Evolutionary conservation across 352 stramenopile genomes (phyloP).

Genomic region (Phytophthora podocarpi): DNA sequence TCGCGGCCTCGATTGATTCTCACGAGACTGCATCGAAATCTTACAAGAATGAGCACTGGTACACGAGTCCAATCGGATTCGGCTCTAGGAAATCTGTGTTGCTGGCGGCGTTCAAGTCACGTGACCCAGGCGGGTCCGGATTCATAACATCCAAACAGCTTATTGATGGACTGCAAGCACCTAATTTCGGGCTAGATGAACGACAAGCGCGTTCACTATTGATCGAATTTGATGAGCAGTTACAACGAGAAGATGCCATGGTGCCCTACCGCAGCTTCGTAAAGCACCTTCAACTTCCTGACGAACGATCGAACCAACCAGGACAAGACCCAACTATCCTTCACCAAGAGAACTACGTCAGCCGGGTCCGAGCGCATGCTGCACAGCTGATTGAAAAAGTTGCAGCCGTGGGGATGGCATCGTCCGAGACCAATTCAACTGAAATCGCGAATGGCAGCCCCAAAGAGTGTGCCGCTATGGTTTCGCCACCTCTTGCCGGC

Average conservation of each 20-base stretch:
- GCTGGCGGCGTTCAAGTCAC: conserved; percentile 45
- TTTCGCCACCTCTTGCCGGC: not conserved
- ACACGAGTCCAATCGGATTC: conserved; percentile 48
- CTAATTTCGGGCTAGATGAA: conserved; percentile 47
- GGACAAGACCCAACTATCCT: conserved; percentile 45
- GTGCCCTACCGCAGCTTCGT: conserved; percentile 58
- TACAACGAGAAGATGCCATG: conserved; percentile 20
- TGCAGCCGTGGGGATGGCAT: not conserved
- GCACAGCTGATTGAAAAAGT: conserved; percentile 37
- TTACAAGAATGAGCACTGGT: conserved; percentile 70
- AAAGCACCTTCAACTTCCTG: conserved; percentile 34
- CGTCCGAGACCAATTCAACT: too few relatives aligned
- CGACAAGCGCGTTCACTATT: conserved; percentile 38
- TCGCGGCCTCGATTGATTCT: conserved; percentile 22
- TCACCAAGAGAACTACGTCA: conserved; percentile 55
- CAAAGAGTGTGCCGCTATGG: not conserved
- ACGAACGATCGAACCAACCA: conserved; percentile 7
- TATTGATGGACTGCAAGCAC: conserved; percentile 36
- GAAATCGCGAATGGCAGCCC: not conserved
- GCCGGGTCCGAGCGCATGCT: conserved; percentile 47
- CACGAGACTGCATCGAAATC: conserved; percentile 44
- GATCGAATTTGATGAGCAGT: conserved; percentile 32
- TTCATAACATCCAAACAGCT: conserved; percentile 41
- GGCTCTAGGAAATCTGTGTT: conserved; percentile 59
- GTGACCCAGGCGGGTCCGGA: conserved; percentile 41